Evolutionary conservation across 2,329 filamentous ascomycete species (phyloP), one percentile per base, ranked within the genome.

Genomic region (Aspergillus thermomutatus): DNA sequence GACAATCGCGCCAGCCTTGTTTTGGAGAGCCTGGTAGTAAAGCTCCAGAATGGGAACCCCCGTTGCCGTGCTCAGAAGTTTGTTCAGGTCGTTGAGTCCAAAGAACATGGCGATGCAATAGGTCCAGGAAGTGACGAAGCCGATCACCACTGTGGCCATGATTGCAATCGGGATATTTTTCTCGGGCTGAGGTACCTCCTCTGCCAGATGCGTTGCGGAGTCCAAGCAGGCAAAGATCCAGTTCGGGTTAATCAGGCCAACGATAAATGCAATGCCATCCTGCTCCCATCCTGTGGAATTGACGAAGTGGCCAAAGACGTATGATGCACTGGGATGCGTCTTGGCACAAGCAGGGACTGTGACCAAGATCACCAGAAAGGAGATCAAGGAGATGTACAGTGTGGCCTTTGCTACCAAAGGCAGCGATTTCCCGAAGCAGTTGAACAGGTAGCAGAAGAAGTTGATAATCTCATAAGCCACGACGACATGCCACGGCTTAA

Each of bases 271-370:
- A 47, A 82, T 77, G 23, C 78, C 79, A 57, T 73, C 71, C 47
- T 73, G 67, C 9, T 63, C 55, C 79, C 78, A 82, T 23, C 77
- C 80, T 0, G 78, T 81, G 57, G 77, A 77, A 66, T 82, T 83
- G 69, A 79, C 76, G 61, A 82, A 82, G 41, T 74, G 80, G 0
- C 77, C 75, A 61, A 82, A 83, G 60, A 83, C 80, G 65, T 82
- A 82, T 17, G 31, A 23, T 74, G 70, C 53, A 78, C 76, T 37
- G 73, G 68, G 53, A 79, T 73, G 58, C 80, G 75, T 1, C 72
- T 74, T 1, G 75, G 74, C 6, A 77, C 75, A 21, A 70, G 77
- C 71, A 0, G 79, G 79, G 3, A 82, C 75, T 4, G 76, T 77
- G 56, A 82, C 75, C 41, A 82, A 67, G 59, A 81, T 80, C 47